These are phyloP conservation scores for Ceratobasidium sp. DNA, from an alignment of 1,284 basidiomycete species.

Conservation along the genomic window DNA sequence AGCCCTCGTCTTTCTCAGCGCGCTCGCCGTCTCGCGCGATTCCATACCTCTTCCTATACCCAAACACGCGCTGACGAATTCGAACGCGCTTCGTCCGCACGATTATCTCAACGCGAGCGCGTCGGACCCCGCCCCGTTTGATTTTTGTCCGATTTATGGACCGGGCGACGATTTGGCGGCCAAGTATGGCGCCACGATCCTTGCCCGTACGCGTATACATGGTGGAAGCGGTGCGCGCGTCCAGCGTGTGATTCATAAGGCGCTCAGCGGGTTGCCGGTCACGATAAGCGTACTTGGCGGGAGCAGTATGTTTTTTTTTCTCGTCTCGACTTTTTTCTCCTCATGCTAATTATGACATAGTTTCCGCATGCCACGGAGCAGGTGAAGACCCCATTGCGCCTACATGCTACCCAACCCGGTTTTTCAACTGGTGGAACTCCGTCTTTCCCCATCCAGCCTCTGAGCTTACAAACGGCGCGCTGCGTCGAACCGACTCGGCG, in stretches of 20 bases:
- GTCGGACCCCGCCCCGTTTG: constrained; percentile 80
- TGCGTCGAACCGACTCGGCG: constrained; percentile 87
- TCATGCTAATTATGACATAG: constrained; percentile 61
- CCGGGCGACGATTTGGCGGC: constrained; percentile 82
- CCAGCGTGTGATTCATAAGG: constrained; percentile 86
- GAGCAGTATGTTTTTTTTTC: constrained; percentile 73
- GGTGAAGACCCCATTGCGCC: constrained; percentile 91
- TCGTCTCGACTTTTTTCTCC: not conserved
- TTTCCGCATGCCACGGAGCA: constrained; percentile 93
- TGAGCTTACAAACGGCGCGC: constrained; percentile 95
- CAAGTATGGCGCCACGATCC: constrained; percentile 82
- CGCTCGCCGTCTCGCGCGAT: constrained; percentile 71
- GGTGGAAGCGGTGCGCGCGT: constrained; percentile 87
- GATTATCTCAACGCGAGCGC: constrained; percentile 62
- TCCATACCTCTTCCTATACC: constrained; percentile 70
- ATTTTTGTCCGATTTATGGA: constrained; percentile 90
- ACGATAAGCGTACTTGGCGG: constrained; percentile 93
- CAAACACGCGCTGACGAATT: constrained; percentile 61
- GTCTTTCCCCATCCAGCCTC: constrained; percentile 95
- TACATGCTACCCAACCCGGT: constrained; percentile 87
- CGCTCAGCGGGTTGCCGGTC: constrained; percentile 86
- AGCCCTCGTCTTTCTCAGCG: constrained; percentile 73
- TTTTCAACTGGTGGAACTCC: constrained; percentile 96
- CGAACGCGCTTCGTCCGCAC: constrained; percentile 55
- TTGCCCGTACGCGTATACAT: constrained; percentile 85